Base-by-base conservation (phyloP, 2,329 filamentous ascomycete species). In the Rutstroemia sp. region DNA sequence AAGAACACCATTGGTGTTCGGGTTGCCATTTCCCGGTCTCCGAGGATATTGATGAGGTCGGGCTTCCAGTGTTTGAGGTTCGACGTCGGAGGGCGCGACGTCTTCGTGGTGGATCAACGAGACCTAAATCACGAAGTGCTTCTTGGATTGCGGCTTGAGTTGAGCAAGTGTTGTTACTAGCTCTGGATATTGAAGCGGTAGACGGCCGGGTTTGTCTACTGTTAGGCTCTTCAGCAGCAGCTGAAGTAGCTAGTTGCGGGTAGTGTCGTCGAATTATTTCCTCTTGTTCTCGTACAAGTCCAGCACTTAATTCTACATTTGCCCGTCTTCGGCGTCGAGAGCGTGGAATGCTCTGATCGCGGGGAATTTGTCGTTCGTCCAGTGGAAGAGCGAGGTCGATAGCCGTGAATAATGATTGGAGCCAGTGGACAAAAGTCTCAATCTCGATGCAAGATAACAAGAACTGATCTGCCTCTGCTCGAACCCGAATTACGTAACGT, bases 381-480 rank as follows among this genome's bases (percentile, higher is more conserved):
- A 90, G 77, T 1, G 86, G 81, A 0, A 80, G 75, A 12, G 86
- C 82, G 19, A 91, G 80, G 65, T 89, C 84, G 58, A 91, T 87
- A 48, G 84, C 86, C n/a, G 85, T 84, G 64, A 85, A 87, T 9
- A 89, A 73, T 2, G 76, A 75, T 65, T 89, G 83, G 2, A 89
- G 72, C 84, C 87, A 88, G 50, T 78, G 77, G 59, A 88, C 76
- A 68, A 89, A 87, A 0, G 77, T 81, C 56, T 82, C 78, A 53
- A 88, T 74, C 51, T 83, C 79, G 52, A 81, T 73, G 61, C 85
- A 86, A 2, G 84, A 84, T 7, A 91, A 72, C 19, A 91, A 72
- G 58, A 91, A 84, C 65, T 91, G 88, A 62, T 91, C 86, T 1
- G 83, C 82, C 70, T 91, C 87, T 34, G 83, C 79, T 27, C 88